A percentile compares a stretch with the other conserved stretches of the same genome.
Evolutionary conservation across 2,329 filamentous ascomycete species (phyloP).

Genomic region (Aspergillus pseudonomiae): DNA sequence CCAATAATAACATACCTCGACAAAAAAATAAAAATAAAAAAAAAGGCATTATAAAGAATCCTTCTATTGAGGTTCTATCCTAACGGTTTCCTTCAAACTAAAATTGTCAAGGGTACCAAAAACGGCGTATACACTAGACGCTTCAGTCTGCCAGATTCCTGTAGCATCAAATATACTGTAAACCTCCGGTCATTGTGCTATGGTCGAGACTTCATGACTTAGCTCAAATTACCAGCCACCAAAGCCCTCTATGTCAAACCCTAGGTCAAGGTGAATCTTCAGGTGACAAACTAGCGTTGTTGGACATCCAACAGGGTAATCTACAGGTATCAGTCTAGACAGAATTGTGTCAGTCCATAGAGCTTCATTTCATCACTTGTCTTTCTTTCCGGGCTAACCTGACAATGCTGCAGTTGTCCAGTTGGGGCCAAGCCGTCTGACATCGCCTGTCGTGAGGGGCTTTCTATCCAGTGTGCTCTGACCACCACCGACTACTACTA

Average conservation of each 20-base stretch:
- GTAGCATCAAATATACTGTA: not conserved
- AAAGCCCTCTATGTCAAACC: not conserved
- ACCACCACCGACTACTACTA: not conserved
- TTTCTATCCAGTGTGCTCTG: not conserved
- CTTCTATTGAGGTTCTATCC: not conserved
- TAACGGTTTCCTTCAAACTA: not conserved
- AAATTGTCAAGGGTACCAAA: not conserved
- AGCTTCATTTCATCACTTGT: not conserved
- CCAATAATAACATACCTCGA: not conserved
- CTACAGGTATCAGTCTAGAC: not conserved
- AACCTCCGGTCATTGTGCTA: not conserved
- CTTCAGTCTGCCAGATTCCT: not conserved
- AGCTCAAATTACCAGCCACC: not conserved
- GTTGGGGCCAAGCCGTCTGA: slow-evolving; percentile 12
- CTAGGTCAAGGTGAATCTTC: not conserved
- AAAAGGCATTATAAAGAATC: not conserved
- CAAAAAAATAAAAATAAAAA: not conserved
- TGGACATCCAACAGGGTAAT: not conserved
- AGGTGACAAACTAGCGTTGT: not conserved
- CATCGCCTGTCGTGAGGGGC: slow-evolving; percentile 5
- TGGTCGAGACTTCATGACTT: not conserved
- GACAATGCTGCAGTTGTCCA: slow-evolving; percentile 13
- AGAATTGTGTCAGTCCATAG: slow-evolving; percentile 8
- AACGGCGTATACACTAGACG: not conserved
- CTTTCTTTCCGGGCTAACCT: slow-evolving; percentile 9